Conservation (phyloP, 805 yeast species). For the Kuraishia molischiana region DNA sequence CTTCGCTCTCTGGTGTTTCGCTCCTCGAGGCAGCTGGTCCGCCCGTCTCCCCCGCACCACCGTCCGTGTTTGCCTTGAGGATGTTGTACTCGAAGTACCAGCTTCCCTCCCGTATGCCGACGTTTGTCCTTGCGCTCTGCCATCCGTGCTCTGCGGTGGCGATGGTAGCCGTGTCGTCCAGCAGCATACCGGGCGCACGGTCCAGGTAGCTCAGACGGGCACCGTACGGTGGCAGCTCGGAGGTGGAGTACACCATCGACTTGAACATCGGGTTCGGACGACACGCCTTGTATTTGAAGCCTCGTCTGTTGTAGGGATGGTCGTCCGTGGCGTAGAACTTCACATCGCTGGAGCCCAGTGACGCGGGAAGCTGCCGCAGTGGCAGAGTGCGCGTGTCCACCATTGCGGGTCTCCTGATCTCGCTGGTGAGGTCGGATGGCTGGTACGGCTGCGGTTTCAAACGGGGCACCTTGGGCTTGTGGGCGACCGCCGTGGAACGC, state of each 20-base stretch:
- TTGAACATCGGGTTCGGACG: constrained; percentile 54
- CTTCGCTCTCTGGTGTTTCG: not conserved
- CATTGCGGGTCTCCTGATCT: constrained; percentile 1
- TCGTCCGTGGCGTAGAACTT: constrained; percentile 52
- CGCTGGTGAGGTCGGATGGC: constrained; percentile 14
- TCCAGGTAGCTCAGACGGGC: constrained; percentile 60
- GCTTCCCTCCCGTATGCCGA: constrained; percentile 66
- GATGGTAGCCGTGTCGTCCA: constrained; percentile 25
- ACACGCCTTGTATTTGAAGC: constrained; percentile 75
- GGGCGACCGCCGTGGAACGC: constrained; percentile 4
- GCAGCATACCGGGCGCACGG: constrained; percentile 46
- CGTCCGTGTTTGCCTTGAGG: constrained; percentile 18
- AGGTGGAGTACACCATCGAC: constrained; percentile 53
- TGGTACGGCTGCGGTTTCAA: constrained; percentile 25
- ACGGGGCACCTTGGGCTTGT: constrained; percentile 15
- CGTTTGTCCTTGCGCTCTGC: constrained; percentile 68
- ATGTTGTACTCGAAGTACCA: constrained; percentile 76
- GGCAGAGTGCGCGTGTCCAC: not conserved
- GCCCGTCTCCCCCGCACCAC: constrained; percentile 6
- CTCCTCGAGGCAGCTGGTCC: constrained; percentile 6
- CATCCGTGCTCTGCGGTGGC: constrained; percentile 67
- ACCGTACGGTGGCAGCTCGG: constrained; percentile 61
- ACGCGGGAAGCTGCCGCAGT: not conserved
- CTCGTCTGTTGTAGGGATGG: constrained; percentile 68
- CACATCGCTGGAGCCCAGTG: not conserved